Evolutionary conservation across 2,329 filamentous ascomycete genomes (phyloP).

Genomic region (Chaetomium olivaceum): DNA sequence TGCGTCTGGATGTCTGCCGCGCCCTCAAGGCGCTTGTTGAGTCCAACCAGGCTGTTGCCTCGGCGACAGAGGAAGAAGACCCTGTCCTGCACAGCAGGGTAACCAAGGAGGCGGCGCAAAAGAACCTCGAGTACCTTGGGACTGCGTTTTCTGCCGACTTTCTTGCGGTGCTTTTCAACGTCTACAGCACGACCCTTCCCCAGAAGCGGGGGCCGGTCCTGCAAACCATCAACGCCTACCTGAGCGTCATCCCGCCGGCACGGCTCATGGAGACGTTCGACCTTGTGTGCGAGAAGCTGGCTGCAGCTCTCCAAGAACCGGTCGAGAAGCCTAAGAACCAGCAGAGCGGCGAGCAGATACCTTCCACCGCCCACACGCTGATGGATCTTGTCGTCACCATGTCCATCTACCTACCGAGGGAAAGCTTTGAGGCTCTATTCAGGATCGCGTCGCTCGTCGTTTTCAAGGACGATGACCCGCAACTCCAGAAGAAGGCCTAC

Average conservation of each 20-base stretch:
- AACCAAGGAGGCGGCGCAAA: conserved; percentile 70
- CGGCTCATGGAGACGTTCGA: conserved; percentile 88
- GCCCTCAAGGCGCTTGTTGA: conserved; percentile 85
- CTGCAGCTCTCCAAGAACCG: conserved; percentile 62
- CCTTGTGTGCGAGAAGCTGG: conserved; percentile 81
- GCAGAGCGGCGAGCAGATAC: conserved; percentile 69
- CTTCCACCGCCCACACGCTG: conserved; percentile 88
- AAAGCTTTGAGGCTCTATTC: conserved; percentile 83
- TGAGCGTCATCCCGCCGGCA: conserved; percentile 77
- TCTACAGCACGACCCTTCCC: conserved; percentile 94
- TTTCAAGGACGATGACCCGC: conserved; percentile 77
- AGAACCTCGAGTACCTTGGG: conserved; percentile 80
- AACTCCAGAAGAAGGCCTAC: conserved; percentile 98
- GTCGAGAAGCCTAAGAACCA: conserved; percentile 58
- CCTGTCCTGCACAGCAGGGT: conserved; percentile 77
- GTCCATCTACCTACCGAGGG: conserved; percentile 84
- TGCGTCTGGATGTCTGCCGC: conserved; percentile 84
- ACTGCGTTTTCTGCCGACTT: conserved; percentile 76
- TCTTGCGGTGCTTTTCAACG: conserved; percentile 96
- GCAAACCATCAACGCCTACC: conserved; percentile 90
- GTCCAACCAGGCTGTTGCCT: conserved; percentile 80
- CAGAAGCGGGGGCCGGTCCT: conserved; percentile 89
- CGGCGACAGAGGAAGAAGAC: conserved; percentile 69
- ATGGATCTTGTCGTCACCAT: conserved; percentile 98
- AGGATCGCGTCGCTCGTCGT: conserved; percentile 82